Evolutionary conservation across 768 basidiomycete species (phyloP).

Genomic region (Xerocomus potaroensis): DNA sequence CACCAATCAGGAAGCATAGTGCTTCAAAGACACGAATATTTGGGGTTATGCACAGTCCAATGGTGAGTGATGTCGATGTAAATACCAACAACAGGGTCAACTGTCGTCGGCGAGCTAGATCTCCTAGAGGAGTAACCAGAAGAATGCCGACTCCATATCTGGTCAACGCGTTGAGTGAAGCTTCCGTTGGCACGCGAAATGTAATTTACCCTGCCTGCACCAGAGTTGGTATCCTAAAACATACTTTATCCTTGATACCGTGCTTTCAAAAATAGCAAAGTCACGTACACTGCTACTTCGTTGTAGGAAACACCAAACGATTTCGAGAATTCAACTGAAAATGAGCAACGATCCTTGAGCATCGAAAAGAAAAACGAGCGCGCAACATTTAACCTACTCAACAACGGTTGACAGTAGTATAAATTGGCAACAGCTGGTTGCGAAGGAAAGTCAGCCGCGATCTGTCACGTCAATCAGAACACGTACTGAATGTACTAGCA

Average conservation of each 20-base stretch:
- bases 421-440: constrained; percentile 57
- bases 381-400: constrained; percentile 43
- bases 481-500: constrained; percentile 20
- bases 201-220: no score
- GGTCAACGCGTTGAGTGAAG: no score
- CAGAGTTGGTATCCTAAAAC: no score
- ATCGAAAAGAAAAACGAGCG: no score
- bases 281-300: constrained; percentile 28
- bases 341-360: background rate
- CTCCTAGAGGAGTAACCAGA: constrained; percentile 42
- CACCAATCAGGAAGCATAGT: constrained; percentile 36
- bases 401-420: constrained; percentile 77
- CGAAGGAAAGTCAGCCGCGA: constrained; percentile 1
- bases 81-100: constrained; percentile 36
- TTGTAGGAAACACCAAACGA: constrained; percentile 33
- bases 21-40: constrained; percentile 31
- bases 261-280: background rate
- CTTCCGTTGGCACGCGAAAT: no score
- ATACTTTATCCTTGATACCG: no score
- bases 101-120: constrained; percentile 40
- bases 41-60: constrained; percentile 36
- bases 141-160: constrained; percentile 32
- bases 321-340: constrained; percentile 30
- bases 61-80: constrained; percentile 31
- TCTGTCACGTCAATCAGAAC: background rate